A percentile compares a stretch with the other conserved stretches of the same genome.
Conservation (phyloP, 495 filamentous ascomycete genomes). For the Penicillium cinerascens region DNA sequence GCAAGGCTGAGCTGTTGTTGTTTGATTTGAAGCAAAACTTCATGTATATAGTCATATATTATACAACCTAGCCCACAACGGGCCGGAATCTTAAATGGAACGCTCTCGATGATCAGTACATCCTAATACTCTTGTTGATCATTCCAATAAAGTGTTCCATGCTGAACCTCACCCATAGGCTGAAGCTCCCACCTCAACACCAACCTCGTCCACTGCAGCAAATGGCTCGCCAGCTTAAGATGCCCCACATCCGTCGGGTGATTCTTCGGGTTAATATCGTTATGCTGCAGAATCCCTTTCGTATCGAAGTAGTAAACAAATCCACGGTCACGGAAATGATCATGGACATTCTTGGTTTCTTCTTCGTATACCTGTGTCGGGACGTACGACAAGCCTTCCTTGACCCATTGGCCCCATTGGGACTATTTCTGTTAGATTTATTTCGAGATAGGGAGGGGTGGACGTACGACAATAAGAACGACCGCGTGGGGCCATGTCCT, state of each 20-base stretch:
- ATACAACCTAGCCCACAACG: not conserved
- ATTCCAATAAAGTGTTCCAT: constrained; percentile 62
- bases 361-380: constrained; percentile 47
- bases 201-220: constrained; percentile 53
- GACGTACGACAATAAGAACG: constrained; percentile 58
- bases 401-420: constrained; percentile 59
- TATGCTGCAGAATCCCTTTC: constrained; percentile 64
- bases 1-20: too few relatives aligned
- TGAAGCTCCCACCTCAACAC: constrained; percentile 59
- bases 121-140: constrained; percentile 48
- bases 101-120: not conserved
- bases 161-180: constrained; percentile 61
- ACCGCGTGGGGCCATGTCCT: constrained; percentile 58
- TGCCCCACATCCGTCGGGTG: constrained; percentile 67
- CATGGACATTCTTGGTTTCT: constrained; percentile 52
- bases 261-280: constrained; percentile 60
- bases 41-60: not conserved
- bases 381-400: constrained; percentile 50
- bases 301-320: constrained; percentile 71
- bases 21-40: too few relatives aligned
- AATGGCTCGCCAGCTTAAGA: constrained; percentile 63
- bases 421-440: constrained; percentile 34
- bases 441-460: not conserved
- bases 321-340: constrained; percentile 53
- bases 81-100: too few relatives aligned